Percentiles rank a stretch among this genome's conserved stretches.
Conservation (phyloP, 2,329 filamentous ascomycete genomes). For the Apiospora rasikravindrae region DNA sequence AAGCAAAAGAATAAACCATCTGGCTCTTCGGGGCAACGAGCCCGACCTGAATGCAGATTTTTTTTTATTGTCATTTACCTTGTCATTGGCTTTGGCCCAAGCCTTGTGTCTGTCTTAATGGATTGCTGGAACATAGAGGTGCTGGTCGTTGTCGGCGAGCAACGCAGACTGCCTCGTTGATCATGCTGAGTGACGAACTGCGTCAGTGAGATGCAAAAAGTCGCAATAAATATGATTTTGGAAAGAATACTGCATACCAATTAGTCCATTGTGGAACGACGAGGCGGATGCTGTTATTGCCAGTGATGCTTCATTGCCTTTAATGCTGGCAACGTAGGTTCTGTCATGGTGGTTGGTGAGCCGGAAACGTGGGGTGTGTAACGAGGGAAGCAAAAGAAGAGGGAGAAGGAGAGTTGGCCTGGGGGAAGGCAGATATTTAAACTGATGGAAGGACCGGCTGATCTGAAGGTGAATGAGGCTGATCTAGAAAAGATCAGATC, state of each 20-base stretch:
- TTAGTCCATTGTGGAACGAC: background rate
- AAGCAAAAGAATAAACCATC: too few species aligned
- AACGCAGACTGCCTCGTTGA: background rate
- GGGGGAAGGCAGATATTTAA: too few species aligned
- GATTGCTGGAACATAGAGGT: too few species aligned
- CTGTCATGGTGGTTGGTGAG: background rate
- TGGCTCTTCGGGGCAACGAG: background rate
- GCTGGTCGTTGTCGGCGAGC: background rate
- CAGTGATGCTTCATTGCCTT: background rate
- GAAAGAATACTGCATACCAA: background rate
- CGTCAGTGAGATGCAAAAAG: background rate
- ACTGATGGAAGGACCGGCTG: too few species aligned
- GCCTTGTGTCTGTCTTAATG: background rate
- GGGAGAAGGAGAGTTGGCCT: too few species aligned
- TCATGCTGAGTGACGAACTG: background rate
- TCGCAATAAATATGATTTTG: background rate
- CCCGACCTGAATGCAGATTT: background rate
- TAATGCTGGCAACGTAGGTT: background rate
- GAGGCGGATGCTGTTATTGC: background rate
- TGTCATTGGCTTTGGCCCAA: background rate
- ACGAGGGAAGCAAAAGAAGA: too few species aligned
- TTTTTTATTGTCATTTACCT: background rate
- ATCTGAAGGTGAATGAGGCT: too few species aligned
- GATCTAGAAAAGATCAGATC: too few species aligned
- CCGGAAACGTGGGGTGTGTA: background rate